Conservation (phyloP, 257 asterid species). For the Fraxinus quadrangulata region DNA sequence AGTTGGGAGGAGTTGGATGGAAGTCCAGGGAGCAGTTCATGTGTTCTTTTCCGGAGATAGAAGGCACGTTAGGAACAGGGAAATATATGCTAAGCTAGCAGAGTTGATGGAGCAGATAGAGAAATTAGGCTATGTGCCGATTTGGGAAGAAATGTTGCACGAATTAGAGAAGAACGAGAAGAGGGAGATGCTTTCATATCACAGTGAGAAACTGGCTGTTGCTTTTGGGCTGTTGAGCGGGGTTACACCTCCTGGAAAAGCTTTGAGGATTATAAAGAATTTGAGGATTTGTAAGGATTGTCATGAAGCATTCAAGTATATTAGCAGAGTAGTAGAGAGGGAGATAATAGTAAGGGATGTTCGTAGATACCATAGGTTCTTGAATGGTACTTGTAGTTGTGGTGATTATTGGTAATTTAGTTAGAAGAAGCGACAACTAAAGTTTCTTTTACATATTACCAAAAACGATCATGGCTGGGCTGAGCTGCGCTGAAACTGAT, state of each 20-base stretch:
- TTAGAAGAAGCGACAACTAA: too few relatives aligned
- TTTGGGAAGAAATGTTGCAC: slow-evolving; percentile 49
- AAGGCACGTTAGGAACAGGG: slow-evolving; percentile 53
- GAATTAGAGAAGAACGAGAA: slow-evolving; percentile 52
- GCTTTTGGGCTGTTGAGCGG: slow-evolving; percentile 70
- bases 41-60: slow-evolving; percentile 68
- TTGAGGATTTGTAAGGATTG: slow-evolving; percentile 74
- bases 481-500: not conserved
- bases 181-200: slow-evolving; percentile 54
- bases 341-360: slow-evolving; percentile 76
- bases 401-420: slow-evolving; percentile 60
- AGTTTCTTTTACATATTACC: not conserved
- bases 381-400: slow-evolving; percentile 65
- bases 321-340: slow-evolving; percentile 50
- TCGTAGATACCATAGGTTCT: slow-evolving; percentile 70
- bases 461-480: not conserved
- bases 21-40: slow-evolving; percentile 53
- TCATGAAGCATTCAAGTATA: slow-evolving; percentile 63
- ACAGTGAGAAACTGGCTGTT: slow-evolving; percentile 75
- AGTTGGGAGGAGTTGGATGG: slow-evolving; percentile 83
- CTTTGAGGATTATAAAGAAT: slow-evolving; percentile 66
- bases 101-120: slow-evolving; percentile 55
- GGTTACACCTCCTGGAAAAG: slow-evolving; percentile 63
- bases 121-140: slow-evolving; percentile 63
- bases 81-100: slow-evolving; percentile 57